These are phyloP conservation scores for Cylindrotheca closterium DNA, from an alignment of 108 stramenopile species.

Conservation along the genomic window DNA sequence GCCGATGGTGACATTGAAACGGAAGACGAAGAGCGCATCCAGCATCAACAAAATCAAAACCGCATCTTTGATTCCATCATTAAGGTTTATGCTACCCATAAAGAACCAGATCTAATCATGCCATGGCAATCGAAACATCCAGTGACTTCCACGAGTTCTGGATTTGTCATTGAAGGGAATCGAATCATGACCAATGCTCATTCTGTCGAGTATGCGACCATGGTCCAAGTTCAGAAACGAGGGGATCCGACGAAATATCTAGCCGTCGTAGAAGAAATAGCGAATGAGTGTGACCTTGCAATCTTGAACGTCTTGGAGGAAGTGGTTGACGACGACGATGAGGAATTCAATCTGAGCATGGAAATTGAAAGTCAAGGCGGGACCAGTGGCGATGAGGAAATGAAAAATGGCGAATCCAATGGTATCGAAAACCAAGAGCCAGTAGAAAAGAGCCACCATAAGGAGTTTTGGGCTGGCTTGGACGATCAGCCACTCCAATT, in stretches of 20 bases:
- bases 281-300: constrained; percentile 68
- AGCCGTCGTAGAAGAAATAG: constrained; percentile 41
- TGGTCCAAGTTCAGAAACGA: constrained; percentile 49
- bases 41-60: background rate
- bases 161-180: constrained; percentile 49
- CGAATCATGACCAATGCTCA: constrained; percentile 71
- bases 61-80: constrained; percentile 51
- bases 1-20: background rate
- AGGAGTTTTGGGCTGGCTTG: background rate
- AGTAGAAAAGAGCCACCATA: background rate
- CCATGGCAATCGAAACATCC: constrained; percentile 57
- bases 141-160: constrained; percentile 41
- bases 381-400: too few relatives aligned
- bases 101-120: constrained; percentile 53
- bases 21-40: background rate
- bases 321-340: constrained; percentile 12
- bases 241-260: constrained; percentile 48
- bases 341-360: constrained; percentile 3
- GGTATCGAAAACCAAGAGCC: background rate
- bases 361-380: too few relatives aligned
- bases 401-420: background rate
- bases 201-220: constrained; percentile 51
- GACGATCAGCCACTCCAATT: constrained; percentile 28
- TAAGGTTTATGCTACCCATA: constrained; percentile 56
- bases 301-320: constrained; percentile 36